Base-by-base conservation (phyloP, 1,284 basidiomycete genomes). In the Ustilago bromivora region DNA sequence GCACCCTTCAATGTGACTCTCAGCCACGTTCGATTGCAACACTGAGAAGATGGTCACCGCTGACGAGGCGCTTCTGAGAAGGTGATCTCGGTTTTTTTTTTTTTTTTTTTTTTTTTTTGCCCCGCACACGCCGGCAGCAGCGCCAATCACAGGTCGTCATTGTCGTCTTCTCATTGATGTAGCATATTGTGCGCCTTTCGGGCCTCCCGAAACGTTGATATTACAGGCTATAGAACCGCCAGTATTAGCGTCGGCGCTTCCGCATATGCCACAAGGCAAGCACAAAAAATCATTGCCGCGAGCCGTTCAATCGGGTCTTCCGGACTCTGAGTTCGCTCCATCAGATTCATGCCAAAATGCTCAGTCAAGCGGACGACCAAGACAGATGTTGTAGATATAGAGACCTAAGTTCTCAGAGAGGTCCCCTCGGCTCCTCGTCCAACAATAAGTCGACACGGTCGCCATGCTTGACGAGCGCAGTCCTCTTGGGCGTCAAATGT, bases 281-380 rank as follows among this genome's bases (percentile, higher is more conserved):
- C 23, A 28, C 23, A 28, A 28, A 28, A 28, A 28, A 28, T 28
- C 23, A 28, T 28, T 28, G 23, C 23, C 23, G 41, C 60, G 55
- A 55, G 41, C 60, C 60, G 60, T 23, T 62, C 53, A 35, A 23
- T 46, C 60, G 60, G 36, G 12, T 56, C 60, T 36, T 41, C 28
- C 60, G 41, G 60, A 54, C 35, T 35, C 55, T 28, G 11, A 28
- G 23, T 28, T 28, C 23, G 23, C 23, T 28, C 23, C 23, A 54
- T 15, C 36, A 46, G 23, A 34, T 52, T 52, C 31, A 23, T 54
- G 52, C 49, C 49, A 52, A 34, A 41, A 52, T 52, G 15, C 51
- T 23, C 51, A 15, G 31, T 32, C 51, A 51, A 47, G 17, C 40
- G 15, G 19, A 28, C 47, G 8, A 51, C 7, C 47, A 23, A 9